Evolutionary conservation across 2,329 filamentous ascomycete genomes (phyloP), one percentile per base, ranked within the genome.

Genomic region (Cucurbitaria berberidis): DNA sequence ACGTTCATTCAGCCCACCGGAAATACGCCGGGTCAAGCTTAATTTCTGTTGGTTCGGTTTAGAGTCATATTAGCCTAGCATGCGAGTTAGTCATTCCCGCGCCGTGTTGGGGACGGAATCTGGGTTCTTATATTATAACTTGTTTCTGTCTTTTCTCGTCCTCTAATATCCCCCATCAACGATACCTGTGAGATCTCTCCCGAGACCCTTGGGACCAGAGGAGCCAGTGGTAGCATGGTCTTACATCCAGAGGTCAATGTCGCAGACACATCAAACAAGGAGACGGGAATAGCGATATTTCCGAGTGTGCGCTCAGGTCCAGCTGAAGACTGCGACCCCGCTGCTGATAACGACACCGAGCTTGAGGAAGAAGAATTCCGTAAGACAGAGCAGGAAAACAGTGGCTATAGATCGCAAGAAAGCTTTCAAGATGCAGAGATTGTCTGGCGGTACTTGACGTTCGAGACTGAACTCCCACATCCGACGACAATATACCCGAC

Each of bases 381-480:
- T 9, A 51, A 58, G 44, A 61, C 63, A 46, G 57, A 60, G 21
- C 54, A 60, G 29, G 54, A 59, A 8, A 41, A 43, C 21, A 30
- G 21, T 16, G 54, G 55, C 15, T 52, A 53, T 18, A 41, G 30
- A 19, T 22, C 30, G n/a, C 55, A 59, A 26, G 53, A 58, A n/a
- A 32, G 46, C 8, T 50, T 62, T 5, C 34, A 47, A 45, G 59
- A 53, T 3, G 59, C 50, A 22, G 70, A 71, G n/a, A 77, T 88
- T 49, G 74, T 81, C 15, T 84, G 83, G 69, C 79, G 81, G 16
- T 88, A 88, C 64, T 74, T 89, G 45, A 85, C 82, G 1, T 86
- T 88, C 66, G 81, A 86, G 44, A 88, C 85, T 1, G 72, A 78
- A 13, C 68, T 89, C 1, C 85, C 86, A 2, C 74, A 76, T 42